These are phyloP conservation scores for Dunaliella primolecta DNA, from an alignment of 139 green algal species.

Conservation along the genomic window DNA sequence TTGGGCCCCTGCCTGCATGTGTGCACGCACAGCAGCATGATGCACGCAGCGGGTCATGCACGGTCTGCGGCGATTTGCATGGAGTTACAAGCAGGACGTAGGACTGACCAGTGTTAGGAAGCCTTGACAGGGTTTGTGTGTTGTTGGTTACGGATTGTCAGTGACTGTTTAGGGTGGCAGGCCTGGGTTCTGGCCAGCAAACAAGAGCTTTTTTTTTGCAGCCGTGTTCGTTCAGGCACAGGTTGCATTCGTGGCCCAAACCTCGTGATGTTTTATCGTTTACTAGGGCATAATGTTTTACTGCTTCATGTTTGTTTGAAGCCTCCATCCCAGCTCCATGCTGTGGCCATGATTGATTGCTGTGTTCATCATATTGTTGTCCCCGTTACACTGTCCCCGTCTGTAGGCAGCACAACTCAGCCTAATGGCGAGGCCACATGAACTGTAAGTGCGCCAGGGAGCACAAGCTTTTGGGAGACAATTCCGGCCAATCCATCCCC, in stretches of 20 bases:
- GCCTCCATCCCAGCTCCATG: neutral
- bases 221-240: neutral
- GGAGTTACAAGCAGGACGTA: neutral
- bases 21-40: too few relatives aligned
- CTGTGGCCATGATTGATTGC: too few relatives aligned
- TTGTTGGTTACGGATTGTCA: neutral
- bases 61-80: neutral
- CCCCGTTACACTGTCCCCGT: neutral
- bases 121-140: neutral
- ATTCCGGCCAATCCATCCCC: too few relatives aligned
- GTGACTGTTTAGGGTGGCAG: neutral
- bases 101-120: neutral
- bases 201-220: neutral
- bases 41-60: neutral
- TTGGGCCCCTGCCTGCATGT: neutral
- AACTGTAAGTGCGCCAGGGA: neutral
- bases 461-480: too few relatives aligned
- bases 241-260: neutral
- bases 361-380: neutral
- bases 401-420: neutral
- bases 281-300: neutral
- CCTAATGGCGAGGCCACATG: neutral
- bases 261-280: neutral
- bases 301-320: too few relatives aligned
- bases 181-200: neutral